A percentile compares a stretch with the other conserved stretches of the same genome.
Conservation (phyloP, 1,139 yeast species). For the Eremothecium sinecaudum region DNA sequence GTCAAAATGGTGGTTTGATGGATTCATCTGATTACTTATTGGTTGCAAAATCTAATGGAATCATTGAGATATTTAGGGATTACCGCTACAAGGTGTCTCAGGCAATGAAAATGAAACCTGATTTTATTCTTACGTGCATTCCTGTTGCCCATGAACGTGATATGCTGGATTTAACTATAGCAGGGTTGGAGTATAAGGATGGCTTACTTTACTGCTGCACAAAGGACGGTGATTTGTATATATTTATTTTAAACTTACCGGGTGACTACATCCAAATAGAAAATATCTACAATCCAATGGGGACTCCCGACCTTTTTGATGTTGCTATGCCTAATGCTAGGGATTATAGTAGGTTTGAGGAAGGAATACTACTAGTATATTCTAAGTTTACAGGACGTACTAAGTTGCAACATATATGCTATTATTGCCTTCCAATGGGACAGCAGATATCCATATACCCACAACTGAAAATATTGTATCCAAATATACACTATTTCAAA, state of each 20-base stretch:
- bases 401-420: constrained; percentile 18
- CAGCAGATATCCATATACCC: constrained; percentile 8
- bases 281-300: constrained; percentile 8
- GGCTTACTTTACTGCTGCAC: constrained; percentile 24
- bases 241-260: constrained; percentile 23
- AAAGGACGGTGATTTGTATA: constrained; percentile 19
- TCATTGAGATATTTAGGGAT: constrained; percentile 23
- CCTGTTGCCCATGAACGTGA: constrained; percentile 13
- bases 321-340: constrained; percentile 1
- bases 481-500: constrained; percentile 11
- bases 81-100: constrained; percentile 15
- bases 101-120: constrained; percentile 12
- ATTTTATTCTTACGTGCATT: constrained; percentile 18
- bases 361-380: constrained; percentile 12
- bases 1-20: constrained; percentile 8
- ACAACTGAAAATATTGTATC: constrained; percentile 11
- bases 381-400: constrained; percentile 16
- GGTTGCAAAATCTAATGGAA: constrained; percentile 23
- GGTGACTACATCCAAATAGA: constrained; percentile 18
- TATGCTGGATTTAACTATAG: constrained; percentile 14
- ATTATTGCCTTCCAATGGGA: constrained; percentile 20
- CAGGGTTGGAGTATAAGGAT: constrained; percentile 20
- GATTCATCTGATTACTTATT: constrained; percentile 25
- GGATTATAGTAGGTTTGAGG: constrained; percentile 12
- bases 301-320: constrained; percentile 8